phyloP scores from a whole-genome alignment of 257 asterid genomes.

The Capsicum chinense region DNA sequence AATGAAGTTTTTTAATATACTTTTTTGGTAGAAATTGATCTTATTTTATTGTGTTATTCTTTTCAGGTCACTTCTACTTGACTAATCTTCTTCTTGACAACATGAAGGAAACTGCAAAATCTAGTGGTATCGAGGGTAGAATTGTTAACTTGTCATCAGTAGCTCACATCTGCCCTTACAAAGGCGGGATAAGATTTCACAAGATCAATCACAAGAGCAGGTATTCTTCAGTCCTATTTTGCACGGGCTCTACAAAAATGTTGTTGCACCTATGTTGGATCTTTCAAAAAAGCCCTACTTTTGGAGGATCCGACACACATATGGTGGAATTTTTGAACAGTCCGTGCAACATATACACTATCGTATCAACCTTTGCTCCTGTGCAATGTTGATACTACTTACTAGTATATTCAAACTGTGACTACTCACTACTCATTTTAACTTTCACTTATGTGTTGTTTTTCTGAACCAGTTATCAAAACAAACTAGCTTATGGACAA shows the following conservation, averaged over 20 bases:
- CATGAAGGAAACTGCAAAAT: constrained; percentile 80
- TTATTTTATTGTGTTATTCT: too few relatives aligned
- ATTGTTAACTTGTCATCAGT: constrained; percentile 80
- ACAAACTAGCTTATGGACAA: constrained; percentile 86
- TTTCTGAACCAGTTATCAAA: constrained; percentile 56
- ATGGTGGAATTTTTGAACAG: not conserved
- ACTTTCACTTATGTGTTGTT: not conserved
- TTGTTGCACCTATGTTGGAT: not conserved
- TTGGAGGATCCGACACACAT: not conserved
- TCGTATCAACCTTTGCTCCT: not conserved
- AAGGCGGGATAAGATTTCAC: constrained; percentile 63
- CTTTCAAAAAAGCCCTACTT: not conserved
- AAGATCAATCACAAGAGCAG: constrained; percentile 58
- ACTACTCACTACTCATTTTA: not conserved
- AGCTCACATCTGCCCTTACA: constrained; percentile 69
- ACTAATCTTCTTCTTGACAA: constrained; percentile 83
- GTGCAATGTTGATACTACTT: too few relatives aligned
- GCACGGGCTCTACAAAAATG: not conserved
- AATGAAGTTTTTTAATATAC: not conserved
- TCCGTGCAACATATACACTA: not conserved
- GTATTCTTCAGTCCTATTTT: constrained; percentile 34
- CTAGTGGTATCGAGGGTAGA: constrained; percentile 76
- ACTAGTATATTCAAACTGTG: not conserved
- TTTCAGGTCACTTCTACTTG: constrained; percentile 89
- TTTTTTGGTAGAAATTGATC: not conserved